phyloP scores from a whole-genome alignment of 129 eudicot species.

The Calendula officinalis region DNA sequence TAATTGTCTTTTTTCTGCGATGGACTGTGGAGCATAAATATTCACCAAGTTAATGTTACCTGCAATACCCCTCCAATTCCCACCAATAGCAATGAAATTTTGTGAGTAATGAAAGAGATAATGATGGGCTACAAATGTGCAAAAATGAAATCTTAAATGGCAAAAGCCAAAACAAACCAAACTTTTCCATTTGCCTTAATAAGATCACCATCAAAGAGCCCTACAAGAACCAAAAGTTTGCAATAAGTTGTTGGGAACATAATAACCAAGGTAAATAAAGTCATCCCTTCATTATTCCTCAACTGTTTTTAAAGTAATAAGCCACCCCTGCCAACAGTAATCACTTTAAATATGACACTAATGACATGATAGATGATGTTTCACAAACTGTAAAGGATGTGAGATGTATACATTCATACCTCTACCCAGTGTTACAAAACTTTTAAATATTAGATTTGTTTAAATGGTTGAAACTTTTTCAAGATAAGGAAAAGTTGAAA shows the following conservation, averaged over 20 bases:
- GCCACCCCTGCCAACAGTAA: constrained; percentile 32
- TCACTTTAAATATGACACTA: constrained; percentile 33
- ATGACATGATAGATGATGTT: constrained; percentile 23
- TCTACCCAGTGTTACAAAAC: too few relatives aligned
- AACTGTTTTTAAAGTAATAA: constrained; percentile 37
- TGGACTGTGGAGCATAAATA: too few relatives aligned
- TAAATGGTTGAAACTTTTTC: background rate
- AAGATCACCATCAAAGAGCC: constrained; percentile 34
- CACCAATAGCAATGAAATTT: too few relatives aligned
- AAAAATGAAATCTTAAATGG: constrained; percentile 14
- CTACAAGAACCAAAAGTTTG: constrained; percentile 32
- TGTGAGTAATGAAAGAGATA: constrained; percentile 11
- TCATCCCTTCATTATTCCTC: constrained; percentile 38
- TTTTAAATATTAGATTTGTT: too few relatives aligned
- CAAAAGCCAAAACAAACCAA: constrained; percentile 31
- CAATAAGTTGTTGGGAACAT: constrained; percentile 38
- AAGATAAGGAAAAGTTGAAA: background rate
- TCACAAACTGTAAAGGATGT: constrained; percentile 10
- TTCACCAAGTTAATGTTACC: too few relatives aligned
- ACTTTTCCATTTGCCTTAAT: constrained; percentile 25
- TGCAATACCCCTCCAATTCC: too few relatives aligned
- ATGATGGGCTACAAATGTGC: constrained; percentile 24
- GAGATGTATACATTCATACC: too few relatives aligned
- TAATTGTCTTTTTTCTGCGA: too few relatives aligned
- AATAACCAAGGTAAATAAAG: constrained; percentile 38